phyloP scores from a whole-genome alignment of 2,329 filamentous ascomycete species.

The Pseudogymnoascus sp. region DNA sequence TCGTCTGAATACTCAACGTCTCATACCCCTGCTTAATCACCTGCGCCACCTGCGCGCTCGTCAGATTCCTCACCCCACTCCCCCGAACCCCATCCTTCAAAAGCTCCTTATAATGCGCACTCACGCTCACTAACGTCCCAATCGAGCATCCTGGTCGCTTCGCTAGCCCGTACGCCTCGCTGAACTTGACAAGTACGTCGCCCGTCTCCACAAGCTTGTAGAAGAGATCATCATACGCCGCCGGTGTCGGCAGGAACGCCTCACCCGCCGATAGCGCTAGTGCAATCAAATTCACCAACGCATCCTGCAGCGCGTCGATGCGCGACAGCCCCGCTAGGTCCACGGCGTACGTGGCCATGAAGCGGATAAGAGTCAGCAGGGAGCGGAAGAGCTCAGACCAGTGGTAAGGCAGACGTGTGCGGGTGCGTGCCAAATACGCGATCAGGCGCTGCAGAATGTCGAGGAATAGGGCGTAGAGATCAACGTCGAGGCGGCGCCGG shows the following conservation, averaged over 20 bases:
- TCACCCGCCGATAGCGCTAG: conserved; percentile 81
- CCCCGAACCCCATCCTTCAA: conserved; percentile 50
- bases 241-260: conserved; percentile 77
- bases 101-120: conserved; percentile 77
- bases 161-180: conserved; percentile 60
- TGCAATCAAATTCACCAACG: conserved; percentile 73
- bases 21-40: conserved; percentile 97
- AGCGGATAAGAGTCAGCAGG: conserved; percentile 77
- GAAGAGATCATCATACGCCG: conserved; percentile 91
- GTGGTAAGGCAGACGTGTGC: conserved; percentile 77
- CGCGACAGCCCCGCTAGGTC: conserved; percentile 64
- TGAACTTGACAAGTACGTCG: conserved; percentile 72
- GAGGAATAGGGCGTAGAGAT: conserved; percentile 73
- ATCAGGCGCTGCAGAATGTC: conserved; percentile 76
- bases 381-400: conserved; percentile 94
- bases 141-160: conserved; percentile 61
- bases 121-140: conserved; percentile 74
- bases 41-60: conserved; percentile 73
- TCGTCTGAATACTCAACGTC: conserved; percentile 82
- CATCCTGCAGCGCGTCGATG: conserved; percentile 65
- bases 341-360: conserved; percentile 75
- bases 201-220: conserved; percentile 96
- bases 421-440: conserved; percentile 72
- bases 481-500: conserved; percentile 71
- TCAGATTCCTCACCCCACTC: conserved; percentile 58